phyloP scores from a whole-genome alignment of 2,329 filamentous ascomycete genomes.

The Clonostachys solani region DNA sequence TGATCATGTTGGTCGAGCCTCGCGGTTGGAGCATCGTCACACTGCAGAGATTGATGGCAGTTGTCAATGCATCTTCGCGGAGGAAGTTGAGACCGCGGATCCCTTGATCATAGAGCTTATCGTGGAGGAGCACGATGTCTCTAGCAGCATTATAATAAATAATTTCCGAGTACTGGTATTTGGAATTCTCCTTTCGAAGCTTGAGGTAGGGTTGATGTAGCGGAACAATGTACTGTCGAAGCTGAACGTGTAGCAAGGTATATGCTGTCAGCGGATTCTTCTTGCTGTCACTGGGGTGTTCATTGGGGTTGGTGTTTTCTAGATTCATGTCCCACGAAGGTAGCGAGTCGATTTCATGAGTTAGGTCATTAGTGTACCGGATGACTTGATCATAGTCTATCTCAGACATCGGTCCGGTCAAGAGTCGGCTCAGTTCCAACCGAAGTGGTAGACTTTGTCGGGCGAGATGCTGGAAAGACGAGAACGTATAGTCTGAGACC shows the following conservation, averaged over 20 bases:
- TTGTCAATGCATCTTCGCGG: constrained; percentile 54
- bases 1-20: constrained; percentile 57
- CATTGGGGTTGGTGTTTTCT: constrained; percentile 7
- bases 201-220: constrained; percentile 58
- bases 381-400: constrained; percentile 60
- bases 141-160: constrained; percentile 60
- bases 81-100: constrained; percentile 56
- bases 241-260: constrained; percentile 55
- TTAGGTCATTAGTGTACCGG: constrained; percentile 56
- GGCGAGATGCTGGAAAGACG: constrained; percentile 54
- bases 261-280: constrained; percentile 56
- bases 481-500: constrained; percentile 49
- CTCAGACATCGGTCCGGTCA: constrained; percentile 49
- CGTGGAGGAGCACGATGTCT: constrained; percentile 58
- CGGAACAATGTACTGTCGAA: constrained; percentile 58
- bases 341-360: constrained; percentile 54
- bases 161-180: constrained; percentile 59
- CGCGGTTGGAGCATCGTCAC: constrained; percentile 57
- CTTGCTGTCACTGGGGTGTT: constrained; percentile 23
- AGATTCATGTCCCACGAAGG: constrained; percentile 47
- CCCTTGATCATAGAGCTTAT: constrained; percentile 55
- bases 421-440: constrained; percentile 50
- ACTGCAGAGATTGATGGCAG: constrained; percentile 57
- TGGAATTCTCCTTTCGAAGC: constrained; percentile 53
- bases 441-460: constrained; percentile 52